Conservation (phyloP, 2,329 filamentous ascomycete species). For the Ilyonectria mors-panacis region DNA sequence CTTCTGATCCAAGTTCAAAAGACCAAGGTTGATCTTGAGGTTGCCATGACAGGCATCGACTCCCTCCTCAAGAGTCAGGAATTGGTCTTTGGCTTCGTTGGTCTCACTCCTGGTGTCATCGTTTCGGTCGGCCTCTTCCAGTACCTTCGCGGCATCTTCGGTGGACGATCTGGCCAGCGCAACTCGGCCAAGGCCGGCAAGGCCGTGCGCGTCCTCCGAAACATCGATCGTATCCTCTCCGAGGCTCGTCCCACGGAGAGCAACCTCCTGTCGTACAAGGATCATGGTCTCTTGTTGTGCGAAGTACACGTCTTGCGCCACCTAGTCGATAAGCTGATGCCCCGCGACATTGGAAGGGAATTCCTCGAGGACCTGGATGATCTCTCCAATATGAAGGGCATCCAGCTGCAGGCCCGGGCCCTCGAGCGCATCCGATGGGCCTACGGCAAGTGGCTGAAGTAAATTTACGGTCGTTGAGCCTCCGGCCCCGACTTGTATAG, state of each 20-base stretch:
- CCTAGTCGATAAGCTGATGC: slow-evolving; percentile 73
- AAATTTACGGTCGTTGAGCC: slow-evolving; percentile 23
- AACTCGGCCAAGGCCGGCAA: slow-evolving; percentile 77
- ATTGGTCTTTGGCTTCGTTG: slow-evolving; percentile 97
- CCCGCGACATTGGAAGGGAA: slow-evolving; percentile 82
- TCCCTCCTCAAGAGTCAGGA: slow-evolving; percentile 95
- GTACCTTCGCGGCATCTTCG: slow-evolving; percentile 80
- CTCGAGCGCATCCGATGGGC: slow-evolving; percentile 91
- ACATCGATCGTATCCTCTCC: slow-evolving; percentile 86
- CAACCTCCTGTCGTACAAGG: slow-evolving; percentile 88
- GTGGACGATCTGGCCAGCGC: slow-evolving; percentile 77
- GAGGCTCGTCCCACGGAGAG: slow-evolving; percentile 79
- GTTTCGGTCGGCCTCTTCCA: slow-evolving; percentile 82
- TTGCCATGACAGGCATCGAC: slow-evolving; percentile 96
- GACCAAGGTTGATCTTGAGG: slow-evolving; percentile 97
- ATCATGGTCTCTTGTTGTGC: slow-evolving; percentile 90
- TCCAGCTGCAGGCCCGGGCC: slow-evolving; percentile 83
- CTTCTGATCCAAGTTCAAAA: slow-evolving; percentile 98
- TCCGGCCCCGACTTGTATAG: slow-evolving; percentile 30
- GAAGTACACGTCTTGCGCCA: slow-evolving; percentile 88
- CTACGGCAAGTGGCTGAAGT: slow-evolving; percentile 82
- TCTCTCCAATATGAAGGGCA: slow-evolving; percentile 84
- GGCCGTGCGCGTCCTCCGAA: slow-evolving; percentile 84
- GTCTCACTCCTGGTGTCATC: slow-evolving; percentile 92
- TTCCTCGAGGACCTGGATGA: slow-evolving; percentile 92